Percentiles rank a stretch among this genome's conserved stretches.
Evolutionary conservation across 768 basidiomycete species (phyloP).

Genomic region (Royoungia palumana): DNA sequence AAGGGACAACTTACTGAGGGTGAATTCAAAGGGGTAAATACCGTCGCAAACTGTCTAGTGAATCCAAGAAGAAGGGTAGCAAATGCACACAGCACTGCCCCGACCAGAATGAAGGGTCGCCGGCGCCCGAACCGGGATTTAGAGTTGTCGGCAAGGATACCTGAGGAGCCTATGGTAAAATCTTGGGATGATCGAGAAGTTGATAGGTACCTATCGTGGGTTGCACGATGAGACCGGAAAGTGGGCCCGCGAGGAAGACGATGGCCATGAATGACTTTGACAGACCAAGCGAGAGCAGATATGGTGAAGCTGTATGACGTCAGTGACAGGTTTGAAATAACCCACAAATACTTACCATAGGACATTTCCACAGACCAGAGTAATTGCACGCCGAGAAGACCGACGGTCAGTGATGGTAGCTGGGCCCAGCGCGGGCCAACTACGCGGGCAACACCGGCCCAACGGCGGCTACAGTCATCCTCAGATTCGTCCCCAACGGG

Average conservation of each 20-base stretch:
- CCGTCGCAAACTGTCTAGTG: conserved; percentile 61
- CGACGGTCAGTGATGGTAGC: conserved; percentile 69
- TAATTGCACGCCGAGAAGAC: conserved; percentile 80
- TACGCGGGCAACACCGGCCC: conserved; percentile 57
- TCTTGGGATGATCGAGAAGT: neutral
- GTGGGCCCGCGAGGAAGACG: conserved; percentile 89
- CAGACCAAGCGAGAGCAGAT: conserved; percentile 84
- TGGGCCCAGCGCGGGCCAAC: conserved; percentile 66
- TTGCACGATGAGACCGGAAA: conserved; percentile 88
- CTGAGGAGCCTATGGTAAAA: conserved; percentile 19
- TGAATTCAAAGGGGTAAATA: conserved; percentile 38
- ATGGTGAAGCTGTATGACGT: conserved; percentile 62
- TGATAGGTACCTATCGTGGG: conserved; percentile 68
- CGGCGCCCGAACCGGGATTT: conserved; percentile 81
- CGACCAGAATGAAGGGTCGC: conserved; percentile 79
- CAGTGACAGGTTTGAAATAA: neutral
- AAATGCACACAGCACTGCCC: conserved; percentile 58
- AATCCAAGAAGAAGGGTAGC: conserved; percentile 85
- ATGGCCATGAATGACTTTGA: conserved; percentile 84
- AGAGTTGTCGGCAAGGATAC: conserved; percentile 77
- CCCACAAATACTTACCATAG: conserved; percentile 48
- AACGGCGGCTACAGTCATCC: conserved; percentile 33
- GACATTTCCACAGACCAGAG: conserved; percentile 97
- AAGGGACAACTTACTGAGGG: conserved; percentile 28
- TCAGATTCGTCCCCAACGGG: conserved; percentile 45